Evolutionary conservation across 495 filamentous ascomycete species (phyloP).

Genomic region (Penicillium salamii): DNA sequence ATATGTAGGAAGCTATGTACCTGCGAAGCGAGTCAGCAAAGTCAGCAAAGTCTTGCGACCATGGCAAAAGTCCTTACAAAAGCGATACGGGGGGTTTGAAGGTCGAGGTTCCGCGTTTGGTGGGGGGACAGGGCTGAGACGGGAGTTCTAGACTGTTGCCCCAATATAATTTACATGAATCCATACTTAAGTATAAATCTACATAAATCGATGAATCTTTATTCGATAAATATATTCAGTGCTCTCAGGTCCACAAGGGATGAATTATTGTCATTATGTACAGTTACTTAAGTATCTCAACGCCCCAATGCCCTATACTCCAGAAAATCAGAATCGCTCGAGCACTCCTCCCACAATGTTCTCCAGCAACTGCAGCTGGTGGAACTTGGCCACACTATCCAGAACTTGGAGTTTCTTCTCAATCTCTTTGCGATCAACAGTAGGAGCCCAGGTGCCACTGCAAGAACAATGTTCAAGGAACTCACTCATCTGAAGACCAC

Average conservation of each 20-base stretch:
- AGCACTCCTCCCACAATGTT: slow-evolving; percentile 66
- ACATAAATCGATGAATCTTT: no score
- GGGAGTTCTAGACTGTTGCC: no score
- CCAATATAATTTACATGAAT: no score
- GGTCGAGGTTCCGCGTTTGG: not conserved
- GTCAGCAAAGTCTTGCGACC: no score
- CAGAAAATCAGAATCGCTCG: slow-evolving; percentile 11
- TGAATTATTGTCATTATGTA: not conserved
- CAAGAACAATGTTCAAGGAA: slow-evolving; percentile 97
- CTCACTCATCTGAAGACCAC: slow-evolving; percentile 68
- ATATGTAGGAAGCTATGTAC: slow-evolving; percentile 6
- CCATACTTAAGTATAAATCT: no score
- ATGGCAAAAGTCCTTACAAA: no score
- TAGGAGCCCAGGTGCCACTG: slow-evolving; percentile 76
- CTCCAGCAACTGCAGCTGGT: slow-evolving; percentile 76
- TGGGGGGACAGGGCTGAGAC: not conserved
- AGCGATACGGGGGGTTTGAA: not conserved
- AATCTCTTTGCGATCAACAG: slow-evolving; percentile 66
- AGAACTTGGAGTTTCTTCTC: slow-evolving; percentile 64
- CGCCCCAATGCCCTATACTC: no score
- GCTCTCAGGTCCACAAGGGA: no score
- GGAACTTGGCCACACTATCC: slow-evolving; percentile 69
- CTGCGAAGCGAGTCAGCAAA: no score
- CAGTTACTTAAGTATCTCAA: no score
- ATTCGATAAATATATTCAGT: no score